These are phyloP conservation scores for Leptomonas pyrrhocoris DNA, from an alignment of 208 protist genomes.

Conservation along the genomic window DNA sequence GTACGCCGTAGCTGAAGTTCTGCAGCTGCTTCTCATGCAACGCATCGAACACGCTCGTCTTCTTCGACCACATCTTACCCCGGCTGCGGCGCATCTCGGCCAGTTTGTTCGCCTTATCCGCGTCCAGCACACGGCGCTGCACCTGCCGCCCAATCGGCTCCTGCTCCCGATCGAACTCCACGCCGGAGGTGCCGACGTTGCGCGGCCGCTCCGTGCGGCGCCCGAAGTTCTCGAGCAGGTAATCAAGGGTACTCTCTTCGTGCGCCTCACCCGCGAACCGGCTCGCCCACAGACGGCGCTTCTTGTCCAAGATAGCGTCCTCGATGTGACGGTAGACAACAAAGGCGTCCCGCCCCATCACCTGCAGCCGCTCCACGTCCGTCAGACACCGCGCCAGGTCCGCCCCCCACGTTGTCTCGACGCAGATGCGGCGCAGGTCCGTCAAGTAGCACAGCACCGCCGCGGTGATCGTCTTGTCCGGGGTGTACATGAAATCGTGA, in stretches of 20 bases:
- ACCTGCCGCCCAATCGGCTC: constrained; percentile 90
- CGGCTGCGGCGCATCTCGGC: constrained; percentile 73
- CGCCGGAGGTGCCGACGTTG: constrained; percentile 78
- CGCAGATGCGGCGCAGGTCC: constrained; percentile 72
- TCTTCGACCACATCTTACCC: constrained; percentile 87
- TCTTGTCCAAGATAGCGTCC: constrained; percentile 82
- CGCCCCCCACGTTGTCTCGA: constrained; percentile 74
- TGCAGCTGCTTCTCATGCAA: constrained; percentile 90
- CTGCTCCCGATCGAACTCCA: constrained; percentile 91
- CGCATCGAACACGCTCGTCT: constrained; percentile 81
- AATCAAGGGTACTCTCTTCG: constrained; percentile 89
- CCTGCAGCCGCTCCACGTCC: constrained; percentile 63
- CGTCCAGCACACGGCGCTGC: constrained; percentile 85
- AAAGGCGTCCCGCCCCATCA: constrained; percentile 80
- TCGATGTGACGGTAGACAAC: constrained; percentile 81
- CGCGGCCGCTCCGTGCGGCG: constrained; percentile 64
- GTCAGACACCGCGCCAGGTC: constrained; percentile 68
- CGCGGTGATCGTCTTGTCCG: constrained; percentile 85
- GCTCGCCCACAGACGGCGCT: constrained; percentile 76
- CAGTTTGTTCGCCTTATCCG: constrained; percentile 82
- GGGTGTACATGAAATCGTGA: constrained; percentile 87
- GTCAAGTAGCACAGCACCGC: constrained; percentile 78
- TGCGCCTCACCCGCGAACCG: constrained; percentile 85
- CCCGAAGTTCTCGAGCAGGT: constrained; percentile 91
- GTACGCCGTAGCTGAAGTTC: constrained; percentile 82